Evolutionary conservation across 2,329 filamentous ascomycete genomes (phyloP).

Genomic region (Microsporum ferrugineum): DNA sequence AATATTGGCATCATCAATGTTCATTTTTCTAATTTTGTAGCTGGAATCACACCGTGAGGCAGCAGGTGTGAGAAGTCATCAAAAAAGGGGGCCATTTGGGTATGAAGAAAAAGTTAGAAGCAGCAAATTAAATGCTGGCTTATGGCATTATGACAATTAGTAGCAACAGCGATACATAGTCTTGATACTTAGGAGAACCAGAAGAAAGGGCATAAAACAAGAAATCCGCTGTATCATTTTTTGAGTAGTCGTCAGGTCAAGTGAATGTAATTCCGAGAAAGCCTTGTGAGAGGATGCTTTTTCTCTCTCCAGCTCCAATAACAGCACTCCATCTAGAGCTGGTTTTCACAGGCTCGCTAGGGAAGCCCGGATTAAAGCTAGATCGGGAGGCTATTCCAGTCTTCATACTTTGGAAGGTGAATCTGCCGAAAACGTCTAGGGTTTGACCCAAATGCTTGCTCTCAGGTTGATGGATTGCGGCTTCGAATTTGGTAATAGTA

Average conservation of each 20-base stretch:
- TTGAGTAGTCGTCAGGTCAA: neutral
- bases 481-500: neutral
- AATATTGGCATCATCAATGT: no score
- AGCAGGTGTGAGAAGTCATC: no score
- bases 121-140: no score
- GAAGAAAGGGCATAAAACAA: neutral
- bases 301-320: neutral
- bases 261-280: neutral
- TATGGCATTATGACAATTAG: no score
- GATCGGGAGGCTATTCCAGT: neutral
- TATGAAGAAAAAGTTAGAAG: no score
- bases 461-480: neutral
- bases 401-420: neutral
- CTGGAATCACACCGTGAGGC: no score
- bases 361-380: neutral
- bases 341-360: neutral
- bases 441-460: neutral
- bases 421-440: neutral
- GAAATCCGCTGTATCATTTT: neutral
- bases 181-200: neutral
- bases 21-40: no score
- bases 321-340: neutral
- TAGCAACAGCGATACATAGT: no score
- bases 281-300: neutral
- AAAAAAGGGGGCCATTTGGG: no score